Conservation (phyloP, 2,329 filamentous ascomycete genomes). For the Aspergillus calidoustus region DNA sequence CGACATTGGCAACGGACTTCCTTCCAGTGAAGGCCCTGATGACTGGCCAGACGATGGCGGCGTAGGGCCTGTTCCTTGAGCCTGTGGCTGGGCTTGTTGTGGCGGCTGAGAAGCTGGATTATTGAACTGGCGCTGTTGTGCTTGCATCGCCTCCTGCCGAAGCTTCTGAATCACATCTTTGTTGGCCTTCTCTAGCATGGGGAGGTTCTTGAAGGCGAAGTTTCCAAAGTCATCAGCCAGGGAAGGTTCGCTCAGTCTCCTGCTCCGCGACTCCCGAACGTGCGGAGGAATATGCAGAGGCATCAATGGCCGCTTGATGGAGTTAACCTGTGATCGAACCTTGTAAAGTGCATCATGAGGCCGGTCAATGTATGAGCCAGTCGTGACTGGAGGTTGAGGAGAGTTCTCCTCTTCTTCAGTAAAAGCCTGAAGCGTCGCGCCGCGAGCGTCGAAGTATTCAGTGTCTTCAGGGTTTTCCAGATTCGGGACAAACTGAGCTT, state of each 20-base stretch:
- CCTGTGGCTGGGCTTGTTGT: slow-evolving; percentile 25
- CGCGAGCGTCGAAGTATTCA: slow-evolving; percentile 93
- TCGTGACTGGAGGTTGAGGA: slow-evolving; percentile 70
- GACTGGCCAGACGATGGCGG: slow-evolving; percentile 64
- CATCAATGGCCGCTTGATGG: slow-evolving; percentile 89
- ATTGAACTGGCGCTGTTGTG: slow-evolving; percentile 57
- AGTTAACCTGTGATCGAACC: slow-evolving; percentile 83
- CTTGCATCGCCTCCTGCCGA: slow-evolving; percentile 83
- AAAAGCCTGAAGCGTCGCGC: slow-evolving; percentile 90
- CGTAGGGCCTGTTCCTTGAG: slow-evolving; percentile 16
- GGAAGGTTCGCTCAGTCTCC: slow-evolving; percentile 88
- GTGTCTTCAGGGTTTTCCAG: slow-evolving; percentile 95
- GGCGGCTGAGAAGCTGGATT: slow-evolving; percentile 31
- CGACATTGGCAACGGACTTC: slow-evolving; percentile 80
- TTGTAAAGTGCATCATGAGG: slow-evolving; percentile 94
- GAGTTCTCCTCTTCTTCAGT: slow-evolving; percentile 87
- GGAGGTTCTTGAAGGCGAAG: slow-evolving; percentile 96
- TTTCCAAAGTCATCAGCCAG: slow-evolving; percentile 91
- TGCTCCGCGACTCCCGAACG: slow-evolving; percentile 85
- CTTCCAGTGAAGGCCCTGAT: slow-evolving; percentile 74
- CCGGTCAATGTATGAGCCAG: slow-evolving; percentile 80
- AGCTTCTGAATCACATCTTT: slow-evolving; percentile 98
- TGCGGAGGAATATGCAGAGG: slow-evolving; percentile 95
- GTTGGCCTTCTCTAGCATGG: slow-evolving; percentile 95
- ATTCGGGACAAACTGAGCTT: slow-evolving; percentile 92